These are phyloP conservation scores for Pelargonium citronellum DNA, from an alignment of 441 rosid species.

Conservation along the genomic window DNA sequence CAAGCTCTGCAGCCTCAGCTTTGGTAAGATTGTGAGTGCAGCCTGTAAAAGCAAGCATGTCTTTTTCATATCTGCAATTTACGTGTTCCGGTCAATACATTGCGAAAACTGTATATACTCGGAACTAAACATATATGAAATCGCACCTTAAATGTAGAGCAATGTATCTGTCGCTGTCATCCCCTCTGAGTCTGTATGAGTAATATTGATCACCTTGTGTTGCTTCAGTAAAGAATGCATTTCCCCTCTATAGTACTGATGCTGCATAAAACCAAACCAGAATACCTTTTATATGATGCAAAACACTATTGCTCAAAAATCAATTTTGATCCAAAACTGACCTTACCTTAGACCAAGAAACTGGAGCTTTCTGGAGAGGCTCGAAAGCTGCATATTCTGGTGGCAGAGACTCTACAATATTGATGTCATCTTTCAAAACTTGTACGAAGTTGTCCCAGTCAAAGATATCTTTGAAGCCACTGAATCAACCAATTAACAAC, in stretches of 20 bases:
- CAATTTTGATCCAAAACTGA: no score
- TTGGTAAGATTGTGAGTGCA: constrained; percentile 3
- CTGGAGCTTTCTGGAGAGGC: constrained; percentile 41
- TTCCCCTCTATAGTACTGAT: not conserved
- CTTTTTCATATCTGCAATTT: constrained; percentile 7
- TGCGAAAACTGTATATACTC: no score
- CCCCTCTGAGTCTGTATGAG: not conserved
- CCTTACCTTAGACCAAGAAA: constrained; percentile 58
- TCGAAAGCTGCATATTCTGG: constrained; percentile 26
- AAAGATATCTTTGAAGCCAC: constrained; percentile 59
- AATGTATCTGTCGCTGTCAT: not conserved
- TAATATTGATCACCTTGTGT: constrained; percentile 6
- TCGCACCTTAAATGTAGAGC: constrained; percentile 1
- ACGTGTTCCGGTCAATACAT: not conserved
- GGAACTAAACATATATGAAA: no score
- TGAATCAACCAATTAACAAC: constrained; percentile 18
- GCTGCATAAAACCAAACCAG: not conserved
- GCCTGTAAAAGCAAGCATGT: constrained; percentile 7
- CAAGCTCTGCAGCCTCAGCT: not conserved
- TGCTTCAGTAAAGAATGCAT: not conserved
- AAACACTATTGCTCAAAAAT: no score
- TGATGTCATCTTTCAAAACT: constrained; percentile 42
- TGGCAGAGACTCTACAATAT: constrained; percentile 47
- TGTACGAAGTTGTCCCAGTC: constrained; percentile 53
- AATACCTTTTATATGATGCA: not conserved